Evolutionary conservation across 2,329 filamentous ascomycete species (phyloP), one percentile per base, ranked within the genome.

Genomic region (Akanthomyces uredinophilus): DNA sequence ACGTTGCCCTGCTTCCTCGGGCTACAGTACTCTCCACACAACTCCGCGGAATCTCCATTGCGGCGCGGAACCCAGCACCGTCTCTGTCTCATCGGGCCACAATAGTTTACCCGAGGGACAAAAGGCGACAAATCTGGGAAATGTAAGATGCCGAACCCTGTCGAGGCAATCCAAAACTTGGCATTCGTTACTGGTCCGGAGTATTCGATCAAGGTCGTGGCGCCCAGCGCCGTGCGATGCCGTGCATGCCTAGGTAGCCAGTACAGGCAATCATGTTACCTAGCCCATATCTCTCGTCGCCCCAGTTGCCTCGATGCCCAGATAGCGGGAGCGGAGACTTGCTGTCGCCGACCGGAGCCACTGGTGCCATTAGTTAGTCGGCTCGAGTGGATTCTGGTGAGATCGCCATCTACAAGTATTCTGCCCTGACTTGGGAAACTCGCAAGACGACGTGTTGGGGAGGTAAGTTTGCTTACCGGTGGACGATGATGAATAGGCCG

Each of bases 121-220:
- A 39, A 6, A 37, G 13, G 37, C 37, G 37, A 39, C 37, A 16
- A 5, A 39, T 39, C 13, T 8, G 11, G 32, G 32, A 6, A 35
- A 35, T 29, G 13, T n/a, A 56, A 56, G 41, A 56, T 24, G 41
- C 53, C 53, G 53, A 56, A 44, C 39, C 53, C 53, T 43, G 52
- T 14, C 22, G 10, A 22, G 10, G 6, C 35, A 37, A 37, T 10
- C 3, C 35, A 37, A 37, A 39, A 39, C 37, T 16, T 39, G 13
- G 13, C 14, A 7, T 39, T 39, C 4, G 11, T 39, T 39, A 3
- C 37, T 39, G 10, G 14, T 16, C 4, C 37, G 13, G 37, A 16
- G 13, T 35, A 35, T 35, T 5, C 11, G 32, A 8, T 35, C 10
- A 35, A 35, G 10, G 10, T 8, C 32, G 11, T 35, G 37, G 37